Conservation (phyloP, 2,329 filamentous ascomycete species). For the Neopestalotiopsis sp. region DNA sequence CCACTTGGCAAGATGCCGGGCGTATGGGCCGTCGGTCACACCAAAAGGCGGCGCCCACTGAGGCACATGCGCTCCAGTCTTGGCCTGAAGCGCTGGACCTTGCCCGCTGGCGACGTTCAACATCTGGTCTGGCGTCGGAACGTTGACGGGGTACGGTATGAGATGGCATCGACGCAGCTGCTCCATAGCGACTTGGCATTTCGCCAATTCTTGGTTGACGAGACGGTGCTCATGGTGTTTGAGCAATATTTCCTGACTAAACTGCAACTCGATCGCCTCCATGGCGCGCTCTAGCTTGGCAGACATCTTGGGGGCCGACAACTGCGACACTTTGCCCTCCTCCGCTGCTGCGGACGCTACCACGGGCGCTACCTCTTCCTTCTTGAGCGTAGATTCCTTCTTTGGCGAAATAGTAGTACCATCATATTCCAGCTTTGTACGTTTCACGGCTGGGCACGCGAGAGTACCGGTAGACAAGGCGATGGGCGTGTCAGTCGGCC, state of each 20-base stretch:
- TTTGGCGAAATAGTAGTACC: constrained; percentile 33
- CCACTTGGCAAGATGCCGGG: constrained; percentile 95
- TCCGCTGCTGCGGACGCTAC: constrained; percentile 28
- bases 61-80: constrained; percentile 68
- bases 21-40: constrained; percentile 89
- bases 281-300: constrained; percentile 58
- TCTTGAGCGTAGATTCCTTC: constrained; percentile 34
- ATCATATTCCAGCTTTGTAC: constrained; percentile 42
- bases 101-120: constrained; percentile 74
- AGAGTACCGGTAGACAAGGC: constrained; percentile 30
- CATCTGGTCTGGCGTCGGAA: constrained; percentile 70
- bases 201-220: constrained; percentile 95
- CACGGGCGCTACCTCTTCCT: constrained; percentile 14
- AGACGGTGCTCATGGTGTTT: constrained; percentile 94
- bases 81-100: constrained; percentile 70
- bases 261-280: constrained; percentile 81
- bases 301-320: constrained; percentile 22
- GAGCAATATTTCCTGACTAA: constrained; percentile 87
- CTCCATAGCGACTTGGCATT: constrained; percentile 91
- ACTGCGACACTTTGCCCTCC: constrained; percentile 20
- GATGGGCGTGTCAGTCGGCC: constrained; percentile 39
- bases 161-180: constrained; percentile 91
- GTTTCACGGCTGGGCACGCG: constrained; percentile 44
- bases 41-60: constrained; percentile 87
- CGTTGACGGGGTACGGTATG: constrained; percentile 82